phyloP scores from a whole-genome alignment of 257 asterid species.

The Solanum corneliomulleri region DNA sequence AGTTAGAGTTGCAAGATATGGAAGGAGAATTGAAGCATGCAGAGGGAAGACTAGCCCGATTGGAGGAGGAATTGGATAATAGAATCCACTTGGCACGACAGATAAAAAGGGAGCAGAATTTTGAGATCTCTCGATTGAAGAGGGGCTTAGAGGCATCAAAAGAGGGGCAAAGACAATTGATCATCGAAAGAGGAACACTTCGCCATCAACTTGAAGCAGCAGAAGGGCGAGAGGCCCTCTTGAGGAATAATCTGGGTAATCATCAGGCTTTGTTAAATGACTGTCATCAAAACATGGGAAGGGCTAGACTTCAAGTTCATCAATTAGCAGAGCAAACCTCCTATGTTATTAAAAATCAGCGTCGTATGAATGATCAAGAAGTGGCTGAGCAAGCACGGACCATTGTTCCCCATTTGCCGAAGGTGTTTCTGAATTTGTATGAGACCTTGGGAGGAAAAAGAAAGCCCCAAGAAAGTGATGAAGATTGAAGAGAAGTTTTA shows the following conservation, averaged over 20 bases:
- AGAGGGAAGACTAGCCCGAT: background rate
- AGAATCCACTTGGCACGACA: background rate
- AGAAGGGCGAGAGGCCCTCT: background rate
- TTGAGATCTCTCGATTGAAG: background rate
- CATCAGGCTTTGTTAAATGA: background rate
- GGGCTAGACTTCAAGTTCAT: background rate
- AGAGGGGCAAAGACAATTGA: background rate
- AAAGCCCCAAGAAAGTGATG: background rate
- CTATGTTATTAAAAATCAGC: background rate
- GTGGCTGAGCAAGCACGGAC: background rate
- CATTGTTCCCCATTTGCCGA: background rate
- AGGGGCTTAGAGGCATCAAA: background rate
- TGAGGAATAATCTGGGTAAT: background rate
- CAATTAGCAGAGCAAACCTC: background rate
- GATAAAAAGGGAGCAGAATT: background rate
- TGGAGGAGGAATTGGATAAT: background rate
- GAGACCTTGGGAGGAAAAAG: background rate
- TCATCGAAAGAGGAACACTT: fast-evolving
- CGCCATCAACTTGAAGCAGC: background rate
- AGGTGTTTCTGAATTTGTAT: background rate
- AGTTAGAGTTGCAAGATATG: background rate
- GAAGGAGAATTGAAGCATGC: background rate
- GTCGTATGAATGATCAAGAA: background rate
- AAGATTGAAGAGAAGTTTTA: background rate
- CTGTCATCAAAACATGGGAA: background rate